Conservation (phyloP, 129 eudicot genomes). For the Saposhnikovia divaricata region DNA sequence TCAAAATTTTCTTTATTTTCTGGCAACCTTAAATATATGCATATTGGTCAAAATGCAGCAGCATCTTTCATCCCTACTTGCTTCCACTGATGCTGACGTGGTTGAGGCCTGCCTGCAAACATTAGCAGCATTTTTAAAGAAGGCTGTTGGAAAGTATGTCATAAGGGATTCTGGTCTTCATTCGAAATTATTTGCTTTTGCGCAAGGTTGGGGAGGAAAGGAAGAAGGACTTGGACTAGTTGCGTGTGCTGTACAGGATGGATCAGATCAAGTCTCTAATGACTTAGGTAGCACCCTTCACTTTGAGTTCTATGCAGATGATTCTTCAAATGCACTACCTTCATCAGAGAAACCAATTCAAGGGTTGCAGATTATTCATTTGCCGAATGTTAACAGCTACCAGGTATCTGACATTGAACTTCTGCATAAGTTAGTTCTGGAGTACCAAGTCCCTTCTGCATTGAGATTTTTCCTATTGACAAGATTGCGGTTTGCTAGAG, state of each 20-base stretch:
- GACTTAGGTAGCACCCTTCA: slow-evolving; percentile 85
- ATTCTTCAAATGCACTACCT: slow-evolving; percentile 26
- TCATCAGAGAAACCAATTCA: slow-evolving; percentile 36
- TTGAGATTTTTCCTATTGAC: slow-evolving; percentile 84
- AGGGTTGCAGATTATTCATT: slow-evolving; percentile 74
- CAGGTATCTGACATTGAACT: slow-evolving; percentile 79
- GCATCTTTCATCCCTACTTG: slow-evolving; percentile 83
- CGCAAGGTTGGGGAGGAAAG: slow-evolving; percentile 99
- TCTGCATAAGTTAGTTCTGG: slow-evolving; percentile 52
- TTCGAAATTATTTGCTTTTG: slow-evolving; percentile 80
- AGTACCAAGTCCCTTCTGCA: slow-evolving; percentile 61
- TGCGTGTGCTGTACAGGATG: slow-evolving; percentile 63
- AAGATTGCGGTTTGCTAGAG: slow-evolving; percentile 88
- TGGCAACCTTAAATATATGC: neutral
- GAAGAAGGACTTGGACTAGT: slow-evolving; percentile 93
- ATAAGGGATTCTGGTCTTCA: slow-evolving; percentile 67
- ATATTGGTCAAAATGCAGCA: slow-evolving; percentile 45
- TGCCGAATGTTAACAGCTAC: slow-evolving; percentile 45
- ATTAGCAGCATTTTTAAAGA: slow-evolving; percentile 72
- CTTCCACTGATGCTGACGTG: slow-evolving; percentile 80
- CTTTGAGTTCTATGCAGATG: slow-evolving; percentile 84
- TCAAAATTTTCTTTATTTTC: neutral
- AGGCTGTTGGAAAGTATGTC: slow-evolving; percentile 72
- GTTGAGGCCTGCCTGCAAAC: slow-evolving; percentile 94
- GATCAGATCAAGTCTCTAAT: slow-evolving; percentile 47